Evolutionary conservation across 2,329 filamentous ascomycete species (phyloP), one percentile per base, ranked within the genome.

Genomic region (Pseudocercospora musae): DNA sequence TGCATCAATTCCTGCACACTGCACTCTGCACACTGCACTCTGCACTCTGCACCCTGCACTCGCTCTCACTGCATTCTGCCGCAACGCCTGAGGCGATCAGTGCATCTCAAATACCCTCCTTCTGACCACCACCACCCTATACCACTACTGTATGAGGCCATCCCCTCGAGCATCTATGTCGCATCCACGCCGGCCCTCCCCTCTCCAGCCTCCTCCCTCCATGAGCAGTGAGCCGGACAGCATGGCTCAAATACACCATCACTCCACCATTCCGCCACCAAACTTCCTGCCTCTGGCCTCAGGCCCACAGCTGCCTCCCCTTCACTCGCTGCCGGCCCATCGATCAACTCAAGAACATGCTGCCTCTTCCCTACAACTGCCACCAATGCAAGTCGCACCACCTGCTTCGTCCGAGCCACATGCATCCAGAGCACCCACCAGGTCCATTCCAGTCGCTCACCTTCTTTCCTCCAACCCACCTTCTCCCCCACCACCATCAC

Each of bases 181-280:
- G 63, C 69, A 66, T 31, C 62, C 69, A 20, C 57, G 63, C 52
- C 70, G 70, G 27, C 73, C 76, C 66, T 72, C 78, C 71, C 76
- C 77, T 67, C 70, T 78, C 63, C 77, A 78, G 74, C 75, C 76
- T 61, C 75, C 76, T 61, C 74, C 75, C 61, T 74, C 72, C 65
- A 67, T 71, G 56, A 71, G 69, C 66, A 70, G 68, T 69, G 68
- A 73, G 33, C 62, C 73, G 66, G 64, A 73, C 72, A 73, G 73
- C 62, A 81, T 81, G 79, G 79, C 79, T 31, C 78, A 80, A 68
- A 78, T 76, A 60, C 79, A 80, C 66, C 78, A 76, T 60, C 73
- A 76, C 58, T 73, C 76, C 57, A 69, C 72, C 57, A 77, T 80
- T 57, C 76, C 77, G 29, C 70, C 75, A 50, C 74, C 77, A 40